Percentiles rank a stretch among this genome's conserved stretches.
Evolutionary conservation across 1,284 basidiomycete species (phyloP).

Genomic region (Trichosporon sp.): DNA sequence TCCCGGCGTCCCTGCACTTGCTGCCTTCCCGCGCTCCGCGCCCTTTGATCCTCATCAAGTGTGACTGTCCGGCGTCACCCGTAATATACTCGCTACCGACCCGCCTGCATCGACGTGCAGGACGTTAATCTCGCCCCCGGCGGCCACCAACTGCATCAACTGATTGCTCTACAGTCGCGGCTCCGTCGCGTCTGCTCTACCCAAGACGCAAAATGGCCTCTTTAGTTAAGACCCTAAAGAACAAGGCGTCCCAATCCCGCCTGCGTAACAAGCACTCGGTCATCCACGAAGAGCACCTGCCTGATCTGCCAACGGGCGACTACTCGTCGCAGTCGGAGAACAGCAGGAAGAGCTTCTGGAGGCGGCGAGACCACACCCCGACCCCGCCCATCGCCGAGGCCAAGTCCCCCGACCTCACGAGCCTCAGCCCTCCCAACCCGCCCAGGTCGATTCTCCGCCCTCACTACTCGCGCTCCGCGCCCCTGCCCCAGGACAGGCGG

Average conservation of each 20-base stretch:
- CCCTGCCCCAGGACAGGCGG: background rate
- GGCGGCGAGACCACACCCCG: background rate
- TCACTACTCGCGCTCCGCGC: background rate
- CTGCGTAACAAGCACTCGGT: conserved; percentile 15
- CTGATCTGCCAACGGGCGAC: background rate
- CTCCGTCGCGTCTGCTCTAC: background rate
- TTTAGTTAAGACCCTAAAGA: conserved; percentile 16
- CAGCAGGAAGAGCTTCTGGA: conserved; percentile 1
- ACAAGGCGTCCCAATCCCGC: conserved; percentile 17
- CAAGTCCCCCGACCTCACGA: background rate
- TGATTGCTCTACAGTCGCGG: no score
- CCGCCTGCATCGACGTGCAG: background rate
- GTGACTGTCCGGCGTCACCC: background rate
- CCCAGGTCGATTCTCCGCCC: background rate
- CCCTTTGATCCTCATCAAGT: background rate
- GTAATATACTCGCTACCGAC: background rate
- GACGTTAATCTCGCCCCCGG: no score
- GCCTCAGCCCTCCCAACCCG: background rate
- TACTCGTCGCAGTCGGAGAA: background rate
- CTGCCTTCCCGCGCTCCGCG: background rate
- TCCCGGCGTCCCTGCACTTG: background rate
- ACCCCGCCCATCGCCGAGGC: background rate
- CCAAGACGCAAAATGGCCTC: conserved; percentile 3
- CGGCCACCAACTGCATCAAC: no score
- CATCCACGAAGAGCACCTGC: background rate